phyloP scores from a whole-genome alignment of 2,329 filamentous ascomycete genomes.

The Stagonosporopsis rhizophila region DNA sequence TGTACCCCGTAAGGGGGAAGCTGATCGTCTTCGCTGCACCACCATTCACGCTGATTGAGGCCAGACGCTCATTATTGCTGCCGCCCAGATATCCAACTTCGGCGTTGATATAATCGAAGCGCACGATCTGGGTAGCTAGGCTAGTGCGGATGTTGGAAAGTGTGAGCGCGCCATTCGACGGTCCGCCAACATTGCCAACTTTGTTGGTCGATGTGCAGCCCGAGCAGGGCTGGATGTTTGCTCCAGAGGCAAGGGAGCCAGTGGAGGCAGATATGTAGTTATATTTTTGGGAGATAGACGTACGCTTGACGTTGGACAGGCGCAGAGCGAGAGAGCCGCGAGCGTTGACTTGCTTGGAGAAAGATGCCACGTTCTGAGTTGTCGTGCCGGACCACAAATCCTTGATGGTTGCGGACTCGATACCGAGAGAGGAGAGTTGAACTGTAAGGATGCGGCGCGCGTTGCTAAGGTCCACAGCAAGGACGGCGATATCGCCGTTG shows the following conservation, averaged over 20 bases:
- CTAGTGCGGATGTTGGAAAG: constrained; percentile 29
- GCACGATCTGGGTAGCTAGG: constrained; percentile 23
- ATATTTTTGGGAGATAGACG: constrained; percentile 18
- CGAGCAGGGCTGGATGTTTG: constrained; percentile 23
- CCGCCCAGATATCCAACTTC: constrained; percentile 28
- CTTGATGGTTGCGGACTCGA: constrained; percentile 27
- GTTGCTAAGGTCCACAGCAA: constrained; percentile 30
- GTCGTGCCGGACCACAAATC: constrained; percentile 27
- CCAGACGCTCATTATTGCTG: constrained; percentile 27
- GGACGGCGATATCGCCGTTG: constrained; percentile 29
- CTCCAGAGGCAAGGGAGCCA: constrained; percentile 24
- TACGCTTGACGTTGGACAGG: constrained; percentile 26
- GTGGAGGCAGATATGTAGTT: constrained; percentile 25
- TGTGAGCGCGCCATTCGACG: constrained; percentile 22
- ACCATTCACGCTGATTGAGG: constrained; percentile 29
- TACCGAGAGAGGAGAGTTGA: constrained; percentile 23
- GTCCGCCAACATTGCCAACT: constrained; percentile 28
- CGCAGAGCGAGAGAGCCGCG: constrained; percentile 26
- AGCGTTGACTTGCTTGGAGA: constrained; percentile 29
- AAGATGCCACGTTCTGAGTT: constrained; percentile 12
- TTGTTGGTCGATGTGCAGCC: constrained; percentile 27
- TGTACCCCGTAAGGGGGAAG: constrained; percentile 29
- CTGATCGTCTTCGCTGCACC: constrained; percentile 26
- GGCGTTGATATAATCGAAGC: constrained; percentile 29
- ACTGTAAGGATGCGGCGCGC: constrained; percentile 20